Base-by-base conservation (phyloP, 768 basidiomycete genomes). In the Boletus sp. region DNA sequence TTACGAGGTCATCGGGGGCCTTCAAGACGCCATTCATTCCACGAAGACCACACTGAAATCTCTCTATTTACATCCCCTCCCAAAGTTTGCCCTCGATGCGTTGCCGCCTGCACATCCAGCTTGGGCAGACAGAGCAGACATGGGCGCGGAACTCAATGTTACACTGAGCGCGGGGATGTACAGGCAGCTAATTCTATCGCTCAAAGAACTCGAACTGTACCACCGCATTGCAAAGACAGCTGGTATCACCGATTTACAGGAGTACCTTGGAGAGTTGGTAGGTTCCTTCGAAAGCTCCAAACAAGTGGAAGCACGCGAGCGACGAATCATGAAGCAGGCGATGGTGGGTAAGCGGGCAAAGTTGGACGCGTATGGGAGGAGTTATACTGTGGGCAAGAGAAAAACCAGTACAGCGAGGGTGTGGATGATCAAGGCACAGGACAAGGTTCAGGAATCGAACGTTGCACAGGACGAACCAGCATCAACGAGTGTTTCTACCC, bases 401-500 rank as follows among this genome's bases (percentile, higher is more conserved):
- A 98, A 98, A 75, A 92, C 92, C 57, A 92, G 90, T 64, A 77
- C 87, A 1, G 94, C 95, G 36, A 83, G 92, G 39, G 94, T 95
- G 9, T 98, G 95, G 95, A 89, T 96, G 77, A 89, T 97, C 58
- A 83, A 87, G 35, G 81, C 82, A 52, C 68, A 60, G 36, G 63
- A 57, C 54, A 79, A 83, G 20, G 78, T 80, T 45, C 57, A 55
- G 49, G 67, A 50, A 15, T 59, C 37, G 40, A 18, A 40, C 4
- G 51, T 14, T 0, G 50, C 24, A 20, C 40, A 41, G 28, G 58
- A 62, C 8, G 49, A 61, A 28, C 12, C 37, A 20, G 29, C 50
- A n/a, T 45, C 51, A 6, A 42, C 57, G 55, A 62, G 48, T 3
- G 42, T 65, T 1, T 58, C 64, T 5, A 60, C 58, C 10, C 56